These are phyloP conservation scores for Lupinus albus DNA, from an alignment of 306 rosid genomes.

Conservation along the genomic window DNA sequence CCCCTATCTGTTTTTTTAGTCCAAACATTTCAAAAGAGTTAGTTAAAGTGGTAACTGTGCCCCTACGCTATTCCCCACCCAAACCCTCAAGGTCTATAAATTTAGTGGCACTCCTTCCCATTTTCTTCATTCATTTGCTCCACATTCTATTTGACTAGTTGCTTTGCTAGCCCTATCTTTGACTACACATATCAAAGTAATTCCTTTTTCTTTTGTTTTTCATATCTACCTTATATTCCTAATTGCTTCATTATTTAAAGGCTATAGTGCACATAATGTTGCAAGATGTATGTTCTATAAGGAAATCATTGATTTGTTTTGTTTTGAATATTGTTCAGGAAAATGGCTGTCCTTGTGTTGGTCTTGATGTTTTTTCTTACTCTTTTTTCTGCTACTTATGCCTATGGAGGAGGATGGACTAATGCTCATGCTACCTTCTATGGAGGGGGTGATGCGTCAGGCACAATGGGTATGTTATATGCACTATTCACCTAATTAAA, in stretches of 20 bases:
- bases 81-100: conserved; percentile 54
- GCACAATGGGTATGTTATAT: conserved; percentile 84
- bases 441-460: conserved; percentile 97
- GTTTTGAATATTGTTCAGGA: conserved; percentile 45
- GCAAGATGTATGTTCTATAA: not conserved
- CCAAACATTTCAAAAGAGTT: conserved; percentile 41
- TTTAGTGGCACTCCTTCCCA: conserved; percentile 32
- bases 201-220: conserved; percentile 30
- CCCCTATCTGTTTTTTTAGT: conserved; percentile 38
- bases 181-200: conserved; percentile 48
- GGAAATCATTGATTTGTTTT: conserved; percentile 31
- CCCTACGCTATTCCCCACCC: conserved; percentile 28
- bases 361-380: conserved; percentile 58
- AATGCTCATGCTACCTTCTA: conserved; percentile 95
- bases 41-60: conserved; percentile 42
- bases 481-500: no score
- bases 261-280: not conserved
- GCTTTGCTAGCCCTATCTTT: not conserved
- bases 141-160: conserved; percentile 15
- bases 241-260: conserved; percentile 3
- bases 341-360: conserved; percentile 61
- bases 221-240: conserved; percentile 14
- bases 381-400: conserved; percentile 54
- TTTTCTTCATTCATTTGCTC: conserved; percentile 49
- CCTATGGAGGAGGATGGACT: conserved; percentile 74